Base-by-base conservation (phyloP, 225 moss, liverwort and hornwort genomes). In the Bryum argenteum region DNA sequence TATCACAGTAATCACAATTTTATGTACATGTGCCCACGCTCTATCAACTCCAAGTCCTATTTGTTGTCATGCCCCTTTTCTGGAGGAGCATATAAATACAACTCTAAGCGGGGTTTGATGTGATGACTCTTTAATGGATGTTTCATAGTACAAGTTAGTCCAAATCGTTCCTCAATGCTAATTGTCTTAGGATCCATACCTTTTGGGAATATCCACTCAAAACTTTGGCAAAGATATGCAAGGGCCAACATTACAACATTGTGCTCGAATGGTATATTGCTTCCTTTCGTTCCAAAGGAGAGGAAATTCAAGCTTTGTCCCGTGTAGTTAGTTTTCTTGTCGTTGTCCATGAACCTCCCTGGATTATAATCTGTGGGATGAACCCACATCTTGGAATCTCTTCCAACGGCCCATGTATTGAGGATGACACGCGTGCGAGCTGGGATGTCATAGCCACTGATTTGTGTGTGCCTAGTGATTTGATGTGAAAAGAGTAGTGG, bases 81-180 rank as follows among this genome's bases (percentile, higher is more conserved):
- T 33, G 33, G 33, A 33, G 33, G 39, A 22, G 66, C 74, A 57
- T 67, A 67, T 50, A 75, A 52, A 41, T 75, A 50, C 24, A 15
- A 26, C 13, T 67, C 60, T 42, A 75, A 51, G 14, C 67, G 67
- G 26, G 75, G 51, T 61, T 75, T 75, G 41, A 75, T 52, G 51
- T 40, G 11, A 10, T 67, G 13, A 13, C 61, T 67, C 2, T 6
- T 17, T 19, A 75, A 41, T 38, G 75, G 61, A 42, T 59, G 10
- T 18, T 60, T 59, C 40, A 53, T 40, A 3, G 59, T 67, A 40
- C 50, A 51, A 1, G 79, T 60, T 20, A 79, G 15, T 4, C 79
- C 71, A 8, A 79, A 79, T 2, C 23, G 21, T 40, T 83, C 82
- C 7, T 67, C 47, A 70, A 83, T 68, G 66, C 75, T 66, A n/a